phyloP scores from a whole-genome alignment of 2,329 filamentous ascomycete species.

The Talaromyces sp. region DNA sequence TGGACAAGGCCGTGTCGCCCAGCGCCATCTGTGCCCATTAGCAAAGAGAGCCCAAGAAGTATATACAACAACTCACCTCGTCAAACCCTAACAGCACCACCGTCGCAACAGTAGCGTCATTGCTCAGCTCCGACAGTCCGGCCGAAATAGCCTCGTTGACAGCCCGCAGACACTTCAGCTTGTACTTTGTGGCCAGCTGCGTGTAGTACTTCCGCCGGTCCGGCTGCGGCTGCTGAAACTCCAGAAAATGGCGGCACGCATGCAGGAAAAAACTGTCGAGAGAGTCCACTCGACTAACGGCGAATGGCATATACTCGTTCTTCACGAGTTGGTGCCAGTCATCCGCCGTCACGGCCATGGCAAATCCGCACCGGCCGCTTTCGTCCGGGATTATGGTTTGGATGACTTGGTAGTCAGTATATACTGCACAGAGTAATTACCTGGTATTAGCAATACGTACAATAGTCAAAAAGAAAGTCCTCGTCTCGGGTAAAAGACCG shows the following conservation, averaged over 20 bases:
- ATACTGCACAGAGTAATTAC: too few relatives aligned
- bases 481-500: background rate
- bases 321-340: background rate
- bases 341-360: background rate
- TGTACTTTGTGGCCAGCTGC: slow-evolving; percentile 1
- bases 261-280: slow-evolving; percentile 2
- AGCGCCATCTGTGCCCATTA: background rate
- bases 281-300: background rate
- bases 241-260: slow-evolving; percentile 1
- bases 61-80: background rate
- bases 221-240: background rate
- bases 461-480: slow-evolving; percentile 4
- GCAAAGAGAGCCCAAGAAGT: background rate
- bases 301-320: background rate
- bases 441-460: background rate
- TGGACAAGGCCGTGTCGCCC: background rate
- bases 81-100: slow-evolving; percentile 1
- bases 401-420: background rate
- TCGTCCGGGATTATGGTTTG: slow-evolving; percentile 1
- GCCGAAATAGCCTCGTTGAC: slow-evolving; percentile 2
- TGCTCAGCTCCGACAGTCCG: background rate
- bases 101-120: background rate
- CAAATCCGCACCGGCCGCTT: background rate
- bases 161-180: background rate
- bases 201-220: background rate